Evolutionary conservation across 257 asterid species (phyloP), one percentile per base, ranked within the genome.

Genomic region (Vinca minor): DNA sequence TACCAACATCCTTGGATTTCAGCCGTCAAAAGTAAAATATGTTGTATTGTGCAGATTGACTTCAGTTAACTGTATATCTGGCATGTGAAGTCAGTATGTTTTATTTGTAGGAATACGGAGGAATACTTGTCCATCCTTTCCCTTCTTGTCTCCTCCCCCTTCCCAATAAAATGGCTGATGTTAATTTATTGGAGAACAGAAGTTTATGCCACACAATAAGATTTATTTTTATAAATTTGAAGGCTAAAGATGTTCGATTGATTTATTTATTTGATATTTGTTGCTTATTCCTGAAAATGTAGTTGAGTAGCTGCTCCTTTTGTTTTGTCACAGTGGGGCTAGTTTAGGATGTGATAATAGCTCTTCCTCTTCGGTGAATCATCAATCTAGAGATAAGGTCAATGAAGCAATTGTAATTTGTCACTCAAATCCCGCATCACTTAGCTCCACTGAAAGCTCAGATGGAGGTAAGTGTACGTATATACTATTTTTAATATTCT

Each of bases 391-490:
- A 69, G 81, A 81, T 61, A 81, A 75, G 78, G 65, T 66, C 25
- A 77, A 72, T 69, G 87, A 79, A 76, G 83, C 78, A 59, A 81
- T 71, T 70, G 65, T 83, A 44, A 67, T 79, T 59, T 77, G 66
- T 74, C 85, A 74, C 76, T 84, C 94, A 39, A 72, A 81, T 57
- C 85, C 81, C 23, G 82, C 94, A 13, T 86, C 94, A 23, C 76
- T 77, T 74, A 75, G 88, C 69, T 86, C 88, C 38, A 81, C 88
- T 39, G 91, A 83, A 73, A 86, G 88, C 82, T 83, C 88, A 4
- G 86, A 81, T 74, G 88, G 88, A 76, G 94, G 94, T 84, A 70
- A 65, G 71, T 15, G 55, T 39, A 8, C 39, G 29, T 17, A n/a
- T 21, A 59, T 59, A 17, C 42, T 11, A 14, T 38, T 23, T 45